Percentiles rank a stretch among this genome's conserved stretches.
Evolutionary conservation across 108 stramenopile genomes (phyloP).

Genomic region (Pseudonitzschia multistriata): DNA sequence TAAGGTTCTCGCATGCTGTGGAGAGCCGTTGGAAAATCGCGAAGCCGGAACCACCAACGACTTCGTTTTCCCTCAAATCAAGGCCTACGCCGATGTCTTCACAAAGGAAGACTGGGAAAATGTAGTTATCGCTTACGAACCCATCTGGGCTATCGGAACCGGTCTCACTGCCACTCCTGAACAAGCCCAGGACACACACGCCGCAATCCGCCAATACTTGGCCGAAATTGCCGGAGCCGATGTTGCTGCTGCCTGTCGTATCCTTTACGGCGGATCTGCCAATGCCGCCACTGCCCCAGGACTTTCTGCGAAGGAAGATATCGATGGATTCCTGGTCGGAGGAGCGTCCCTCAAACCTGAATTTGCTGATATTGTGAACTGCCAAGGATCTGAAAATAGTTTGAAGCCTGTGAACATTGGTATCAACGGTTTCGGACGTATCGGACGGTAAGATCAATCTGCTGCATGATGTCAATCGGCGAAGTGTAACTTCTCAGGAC

Average conservation of each 20-base stretch:
- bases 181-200: conserved; percentile 95
- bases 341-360: conserved; percentile 98
- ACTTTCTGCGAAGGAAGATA: conserved; percentile 93
- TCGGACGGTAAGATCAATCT: conserved; percentile 79
- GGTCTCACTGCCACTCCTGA: conserved; percentile 95
- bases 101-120: conserved; percentile 83
- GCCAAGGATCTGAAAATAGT: conserved; percentile 61
- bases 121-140: conserved; percentile 86
- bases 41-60: conserved; percentile 97
- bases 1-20: conserved; percentile 96
- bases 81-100: conserved; percentile 92
- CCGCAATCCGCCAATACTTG: conserved; percentile 81
- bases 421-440: conserved; percentile 99
- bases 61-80: conserved; percentile 94
- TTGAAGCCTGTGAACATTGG: conserved; percentile 65
- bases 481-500: neutral
- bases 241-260: conserved; percentile 82
- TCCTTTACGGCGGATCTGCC: conserved; percentile 96
- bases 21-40: conserved; percentile 93
- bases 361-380: conserved; percentile 94
- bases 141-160: conserved; percentile 99
- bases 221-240: conserved; percentile 84
- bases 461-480: neutral
- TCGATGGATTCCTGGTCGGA: conserved; percentile 99
- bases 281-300: conserved; percentile 87